Percentiles rank a stretch among this genome's conserved stretches.
phyloP scores from a whole-genome alignment of 495 filamentous ascomycete genomes.

The Neurospora sp. region DNA sequence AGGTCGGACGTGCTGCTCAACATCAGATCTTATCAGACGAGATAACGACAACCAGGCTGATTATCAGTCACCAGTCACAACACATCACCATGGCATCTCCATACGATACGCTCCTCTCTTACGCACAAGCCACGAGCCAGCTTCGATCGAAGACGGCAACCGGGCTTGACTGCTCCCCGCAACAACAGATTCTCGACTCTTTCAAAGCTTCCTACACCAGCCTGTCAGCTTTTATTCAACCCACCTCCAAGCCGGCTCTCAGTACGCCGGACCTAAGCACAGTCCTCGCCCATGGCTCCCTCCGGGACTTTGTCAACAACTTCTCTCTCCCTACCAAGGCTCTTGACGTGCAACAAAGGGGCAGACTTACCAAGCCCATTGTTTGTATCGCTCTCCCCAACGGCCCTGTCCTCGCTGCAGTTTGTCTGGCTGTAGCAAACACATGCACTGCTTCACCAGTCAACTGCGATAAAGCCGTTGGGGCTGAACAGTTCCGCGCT shows the following conservation, averaged over 20 bases:
- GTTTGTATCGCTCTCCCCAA: constrained; percentile 27
- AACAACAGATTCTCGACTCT: background rate
- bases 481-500: constrained; percentile 13
- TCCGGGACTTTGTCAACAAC: background rate
- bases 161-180: background rate
- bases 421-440: constrained; percentile 19
- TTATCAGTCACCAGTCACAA: background rate
- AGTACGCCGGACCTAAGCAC: background rate
- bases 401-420: constrained; percentile 24
- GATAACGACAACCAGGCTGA: background rate
- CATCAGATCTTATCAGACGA: background rate
- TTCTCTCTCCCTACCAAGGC: background rate
- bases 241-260: background rate
- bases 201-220: background rate
- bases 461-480: constrained; percentile 15
- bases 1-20: background rate
- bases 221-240: background rate
- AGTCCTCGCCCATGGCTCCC: background rate
- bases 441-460: constrained; percentile 27
- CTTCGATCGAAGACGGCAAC: background rate
- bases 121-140: background rate
- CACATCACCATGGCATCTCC: background rate
- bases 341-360: background rate
- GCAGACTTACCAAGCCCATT: constrained; percentile 14
- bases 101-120: background rate